Evolutionary conservation across 1,284 basidiomycete genomes (phyloP).

Genomic region (Ustanciosporium gigantosporum): DNA sequence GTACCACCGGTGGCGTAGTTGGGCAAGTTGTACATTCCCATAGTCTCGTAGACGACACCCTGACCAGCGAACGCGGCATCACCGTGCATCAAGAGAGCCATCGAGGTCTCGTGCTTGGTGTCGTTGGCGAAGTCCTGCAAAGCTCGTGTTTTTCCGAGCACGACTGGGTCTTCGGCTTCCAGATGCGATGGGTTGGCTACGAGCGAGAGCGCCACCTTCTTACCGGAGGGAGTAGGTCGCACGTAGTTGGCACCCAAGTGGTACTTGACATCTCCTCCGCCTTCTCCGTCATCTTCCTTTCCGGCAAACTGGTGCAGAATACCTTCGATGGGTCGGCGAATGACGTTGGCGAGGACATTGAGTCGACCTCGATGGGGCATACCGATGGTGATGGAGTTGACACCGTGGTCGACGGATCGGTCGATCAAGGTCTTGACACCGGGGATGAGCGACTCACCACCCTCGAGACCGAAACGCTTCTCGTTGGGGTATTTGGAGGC

Average conservation of each 20-base stretch:
- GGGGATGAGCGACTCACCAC: conserved; percentile 94
- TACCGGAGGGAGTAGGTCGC: conserved; percentile 94
- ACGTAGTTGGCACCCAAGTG: conserved; percentile 98
- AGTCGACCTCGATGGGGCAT: conserved; percentile 99
- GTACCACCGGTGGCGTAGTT: conserved; percentile 97
- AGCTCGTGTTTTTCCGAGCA: conserved; percentile 94
- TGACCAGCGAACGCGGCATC: conserved; percentile 99
- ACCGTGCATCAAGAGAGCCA: conserved; percentile 94
- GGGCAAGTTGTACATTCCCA: conserved; percentile 95
- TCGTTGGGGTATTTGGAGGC: conserved; percentile 98
- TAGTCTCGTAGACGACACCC: conserved; percentile 98
- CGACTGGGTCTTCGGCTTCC: conserved; percentile 95
- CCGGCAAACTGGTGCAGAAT: conserved; percentile 95
- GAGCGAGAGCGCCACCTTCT: conserved; percentile 94
- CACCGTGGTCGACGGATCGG: conserved; percentile 91
- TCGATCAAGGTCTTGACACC: conserved; percentile 99
- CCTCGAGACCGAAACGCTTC: conserved; percentile 98
- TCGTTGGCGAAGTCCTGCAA: conserved; percentile 95
- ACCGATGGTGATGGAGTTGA: conserved; percentile 94
- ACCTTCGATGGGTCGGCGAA: conserved; percentile 96
- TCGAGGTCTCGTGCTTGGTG: conserved; percentile 66
- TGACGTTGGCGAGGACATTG: conserved; percentile 97
- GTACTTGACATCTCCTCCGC: conserved; percentile 98
- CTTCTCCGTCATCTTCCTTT: conserved; percentile 56
- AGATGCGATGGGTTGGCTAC: conserved; percentile 99